These are phyloP conservation scores for Starmerella bombi DNA, from an alignment of 805 yeast genomes.

Conservation along the genomic window DNA sequence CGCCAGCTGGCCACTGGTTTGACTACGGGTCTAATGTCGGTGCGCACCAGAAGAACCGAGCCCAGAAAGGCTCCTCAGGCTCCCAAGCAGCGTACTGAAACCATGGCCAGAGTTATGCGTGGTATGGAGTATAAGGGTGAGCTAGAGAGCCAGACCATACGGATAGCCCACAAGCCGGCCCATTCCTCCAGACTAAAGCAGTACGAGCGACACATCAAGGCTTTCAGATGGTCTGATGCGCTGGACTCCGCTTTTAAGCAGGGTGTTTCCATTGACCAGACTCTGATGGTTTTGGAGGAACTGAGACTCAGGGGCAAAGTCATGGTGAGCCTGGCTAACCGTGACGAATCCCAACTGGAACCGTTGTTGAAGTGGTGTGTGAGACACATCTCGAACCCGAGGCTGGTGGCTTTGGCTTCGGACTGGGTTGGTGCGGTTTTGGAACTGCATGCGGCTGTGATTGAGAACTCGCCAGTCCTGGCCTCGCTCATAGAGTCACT, in stretches of 20 bases:
- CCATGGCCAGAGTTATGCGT: slow-evolving; percentile 68
- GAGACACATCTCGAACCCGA: slow-evolving; percentile 62
- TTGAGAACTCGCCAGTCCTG: slow-evolving; percentile 63
- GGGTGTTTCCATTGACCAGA: slow-evolving; percentile 67
- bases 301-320: slow-evolving; percentile 81
- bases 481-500: slow-evolving; percentile 57
- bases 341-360: slow-evolving; percentile 76
- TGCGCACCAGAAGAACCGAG: slow-evolving; percentile 70
- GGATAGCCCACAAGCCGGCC: slow-evolving; percentile 34
- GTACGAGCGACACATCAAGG: slow-evolving; percentile 72
- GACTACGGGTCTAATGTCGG: slow-evolving; percentile 75
- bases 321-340: slow-evolving; percentile 59
- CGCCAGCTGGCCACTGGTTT: slow-evolving; percentile 89
- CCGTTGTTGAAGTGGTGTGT: slow-evolving; percentile 78
- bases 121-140: slow-evolving; percentile 89
- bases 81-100: slow-evolving; percentile 36
- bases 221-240: slow-evolving; percentile 88
- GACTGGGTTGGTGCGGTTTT: slow-evolving; percentile 56
- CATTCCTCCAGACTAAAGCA: slow-evolving; percentile 42
- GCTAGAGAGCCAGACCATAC: slow-evolving; percentile 54
- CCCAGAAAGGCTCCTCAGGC: slow-evolving; percentile 31
- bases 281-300: slow-evolving; percentile 74
- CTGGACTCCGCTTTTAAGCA: slow-evolving; percentile 70
- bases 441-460: slow-evolving; percentile 61
- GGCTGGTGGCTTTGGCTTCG: slow-evolving; percentile 49